Evolutionary conservation across 2,329 filamentous ascomycete species (phyloP).

Genomic region (Fusarium anguioides): DNA sequence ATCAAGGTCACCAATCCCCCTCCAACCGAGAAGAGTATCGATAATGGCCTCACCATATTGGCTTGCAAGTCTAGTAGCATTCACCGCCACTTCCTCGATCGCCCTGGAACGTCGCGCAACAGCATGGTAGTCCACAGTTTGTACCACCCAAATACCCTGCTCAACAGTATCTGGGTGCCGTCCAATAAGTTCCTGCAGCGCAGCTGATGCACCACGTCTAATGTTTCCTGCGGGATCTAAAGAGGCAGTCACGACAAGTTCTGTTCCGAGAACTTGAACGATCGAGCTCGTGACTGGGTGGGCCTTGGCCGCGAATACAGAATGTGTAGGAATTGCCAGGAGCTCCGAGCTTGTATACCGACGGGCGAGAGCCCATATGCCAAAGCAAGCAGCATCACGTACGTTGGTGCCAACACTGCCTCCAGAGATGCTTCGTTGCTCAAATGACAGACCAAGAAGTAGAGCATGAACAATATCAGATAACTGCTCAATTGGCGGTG

Average conservation of each 20-base stretch:
- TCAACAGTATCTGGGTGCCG: slow-evolving; percentile 87
- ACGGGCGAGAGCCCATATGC: slow-evolving; percentile 90
- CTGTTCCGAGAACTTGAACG: slow-evolving; percentile 81
- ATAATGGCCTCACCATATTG: slow-evolving; percentile 79
- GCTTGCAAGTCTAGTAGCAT: slow-evolving; percentile 72
- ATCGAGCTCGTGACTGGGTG: slow-evolving; percentile 59
- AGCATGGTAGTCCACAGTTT: slow-evolving; percentile 91
- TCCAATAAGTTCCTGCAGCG: slow-evolving; percentile 92
- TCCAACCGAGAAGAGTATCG: slow-evolving; percentile 81
- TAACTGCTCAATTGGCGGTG: slow-evolving; percentile 77
- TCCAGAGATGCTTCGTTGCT: slow-evolving; percentile 88
- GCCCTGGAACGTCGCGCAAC: slow-evolving; percentile 89
- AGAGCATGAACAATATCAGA: slow-evolving; percentile 80
- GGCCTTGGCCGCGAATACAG: slow-evolving; percentile 55
- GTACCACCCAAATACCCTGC: slow-evolving; percentile 86
- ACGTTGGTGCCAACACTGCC: slow-evolving; percentile 88
- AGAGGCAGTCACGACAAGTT: slow-evolving; percentile 83
- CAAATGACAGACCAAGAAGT: slow-evolving; percentile 84
- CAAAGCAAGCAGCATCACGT: slow-evolving; percentile 94
- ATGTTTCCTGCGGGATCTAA: slow-evolving; percentile 95
- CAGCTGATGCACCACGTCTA: slow-evolving; percentile 89
- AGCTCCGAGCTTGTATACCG: slow-evolving; percentile 87
- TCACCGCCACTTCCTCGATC: slow-evolving; percentile 78
- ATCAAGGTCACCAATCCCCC: slow-evolving; percentile 86
- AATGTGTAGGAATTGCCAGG: slow-evolving; percentile 66